Evolutionary conservation across 208 protist species (phyloP).

Genomic region (Trypanosoma scelopori): DNA sequence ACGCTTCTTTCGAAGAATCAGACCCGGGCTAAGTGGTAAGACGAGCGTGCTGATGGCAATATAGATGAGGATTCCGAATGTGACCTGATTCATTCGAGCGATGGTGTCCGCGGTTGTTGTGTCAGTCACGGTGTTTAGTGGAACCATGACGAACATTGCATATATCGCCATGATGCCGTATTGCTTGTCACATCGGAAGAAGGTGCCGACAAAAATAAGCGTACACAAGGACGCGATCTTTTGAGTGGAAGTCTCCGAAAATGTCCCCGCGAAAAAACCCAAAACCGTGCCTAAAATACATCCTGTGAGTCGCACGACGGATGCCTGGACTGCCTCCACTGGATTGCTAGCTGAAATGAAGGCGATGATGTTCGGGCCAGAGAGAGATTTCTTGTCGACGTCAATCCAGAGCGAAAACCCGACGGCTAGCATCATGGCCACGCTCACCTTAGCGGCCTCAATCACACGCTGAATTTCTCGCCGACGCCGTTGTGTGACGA

Average conservation of each 20-base stretch:
- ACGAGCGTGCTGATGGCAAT: constrained; percentile 71
- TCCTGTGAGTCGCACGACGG: constrained; percentile 79
- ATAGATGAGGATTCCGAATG: constrained; percentile 91
- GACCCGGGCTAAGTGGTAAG: constrained; percentile 69
- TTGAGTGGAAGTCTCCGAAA: constrained; percentile 63
- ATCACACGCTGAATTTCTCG: constrained; percentile 82
- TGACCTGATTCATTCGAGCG: constrained; percentile 89
- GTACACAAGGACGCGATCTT: constrained; percentile 79
- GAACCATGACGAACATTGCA: constrained; percentile 87
- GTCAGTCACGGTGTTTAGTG: constrained; percentile 53
- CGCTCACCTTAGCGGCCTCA: constrained; percentile 87
- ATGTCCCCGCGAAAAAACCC: constrained; percentile 84
- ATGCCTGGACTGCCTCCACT: constrained; percentile 84
- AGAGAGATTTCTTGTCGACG: constrained; percentile 58
- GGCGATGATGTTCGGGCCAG: constrained; percentile 88
- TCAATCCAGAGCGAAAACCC: constrained; percentile 77
- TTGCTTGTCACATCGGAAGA: constrained; percentile 78
- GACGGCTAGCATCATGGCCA: constrained; percentile 82
- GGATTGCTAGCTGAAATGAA: constrained; percentile 86
- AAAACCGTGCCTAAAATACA: constrained; percentile 86
- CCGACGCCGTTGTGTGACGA: constrained; percentile 52
- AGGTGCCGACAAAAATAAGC: constrained; percentile 79
- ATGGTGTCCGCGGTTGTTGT: constrained; percentile 69
- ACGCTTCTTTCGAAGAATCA: constrained; percentile 78
- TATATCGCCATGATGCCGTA: constrained; percentile 88